Evolutionary conservation across 768 basidiomycete genomes (phyloP).

Genomic region (Amyloporia xantha): DNA sequence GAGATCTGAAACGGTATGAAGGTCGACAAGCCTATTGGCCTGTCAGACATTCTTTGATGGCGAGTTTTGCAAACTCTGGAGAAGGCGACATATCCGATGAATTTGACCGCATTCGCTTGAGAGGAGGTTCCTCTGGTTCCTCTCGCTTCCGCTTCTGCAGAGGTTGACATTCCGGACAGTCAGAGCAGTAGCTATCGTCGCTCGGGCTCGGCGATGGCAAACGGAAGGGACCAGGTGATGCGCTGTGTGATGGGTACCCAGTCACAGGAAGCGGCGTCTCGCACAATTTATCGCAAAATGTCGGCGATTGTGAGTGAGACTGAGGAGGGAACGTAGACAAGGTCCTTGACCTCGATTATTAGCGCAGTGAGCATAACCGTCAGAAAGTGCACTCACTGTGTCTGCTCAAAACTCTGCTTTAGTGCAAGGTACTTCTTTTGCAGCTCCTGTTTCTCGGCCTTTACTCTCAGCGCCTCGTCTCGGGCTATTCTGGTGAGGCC

Average conservation of each 20-base stretch:
- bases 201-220: conserved; percentile 17
- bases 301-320: conserved; percentile 2
- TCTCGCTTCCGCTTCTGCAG: conserved; percentile 2
- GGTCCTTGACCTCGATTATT: conserved; percentile 5
- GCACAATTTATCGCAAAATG: conserved; percentile 3
- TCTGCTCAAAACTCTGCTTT: conserved; percentile 19
- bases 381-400: conserved; percentile 13
- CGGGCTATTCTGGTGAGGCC: conserved; percentile 26
- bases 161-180: conserved; percentile 19
- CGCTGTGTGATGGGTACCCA: conserved; percentile 8
- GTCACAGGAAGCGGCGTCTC: conserved; percentile 6
- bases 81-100: not conserved
- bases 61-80: not conserved
- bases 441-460: conserved; percentile 22
- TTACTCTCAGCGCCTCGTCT: conserved; percentile 23
- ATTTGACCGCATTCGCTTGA: not conserved
- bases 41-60: not conserved
- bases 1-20: too few species aligned
- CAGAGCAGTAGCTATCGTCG: conserved; percentile 22
- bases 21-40: too few species aligned
- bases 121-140: not conserved
- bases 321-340: conserved; percentile 6
- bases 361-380: conserved; percentile 1
- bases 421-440: conserved; percentile 21
- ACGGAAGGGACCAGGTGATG: conserved; percentile 14